Percentiles rank a stretch among this genome's conserved stretches.
Conservation (phyloP, 768 basidiomycete species). For the Rickenella mellea region DNA sequence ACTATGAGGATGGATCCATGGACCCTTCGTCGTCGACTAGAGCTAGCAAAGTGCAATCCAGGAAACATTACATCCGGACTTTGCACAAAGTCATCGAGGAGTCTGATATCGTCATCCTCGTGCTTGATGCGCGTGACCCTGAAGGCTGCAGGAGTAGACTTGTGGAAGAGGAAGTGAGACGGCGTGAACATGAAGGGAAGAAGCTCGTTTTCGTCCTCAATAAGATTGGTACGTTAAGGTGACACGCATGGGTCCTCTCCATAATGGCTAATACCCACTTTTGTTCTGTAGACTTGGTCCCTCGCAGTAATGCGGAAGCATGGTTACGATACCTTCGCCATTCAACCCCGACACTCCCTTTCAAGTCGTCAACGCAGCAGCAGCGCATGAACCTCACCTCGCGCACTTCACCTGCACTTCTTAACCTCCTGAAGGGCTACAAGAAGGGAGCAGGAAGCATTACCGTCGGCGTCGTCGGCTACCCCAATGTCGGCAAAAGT, state of each 20-base stretch:
- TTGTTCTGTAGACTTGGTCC: conserved; percentile 65
- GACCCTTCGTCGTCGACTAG: conserved; percentile 26
- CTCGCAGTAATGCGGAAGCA: conserved; percentile 74
- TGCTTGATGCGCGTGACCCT: conserved; percentile 91
- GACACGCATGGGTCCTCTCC: background rate
- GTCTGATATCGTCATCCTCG: conserved; percentile 83
- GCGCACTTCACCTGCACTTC: conserved; percentile 62
- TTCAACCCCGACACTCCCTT: conserved; percentile 86
- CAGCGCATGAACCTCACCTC: conserved; percentile 79
- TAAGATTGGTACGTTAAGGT: conserved; percentile 69
- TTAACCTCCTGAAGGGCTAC: conserved; percentile 79
- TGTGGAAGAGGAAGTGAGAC: conserved; percentile 88
- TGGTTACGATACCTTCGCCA: conserved; percentile 93
- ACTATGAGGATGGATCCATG: conserved; percentile 1
- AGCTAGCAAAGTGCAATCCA: conserved; percentile 55
- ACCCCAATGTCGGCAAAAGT: conserved; percentile 97
- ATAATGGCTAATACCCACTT: background rate
- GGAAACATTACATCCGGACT: conserved; percentile 66
- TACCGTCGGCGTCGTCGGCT: conserved; percentile 88
- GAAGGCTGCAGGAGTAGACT: conserved; percentile 86
- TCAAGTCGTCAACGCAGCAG: conserved; percentile 70
- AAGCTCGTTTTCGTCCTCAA: conserved; percentile 91
- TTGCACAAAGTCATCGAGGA: conserved; percentile 90
- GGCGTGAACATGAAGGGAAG: conserved; percentile 83
- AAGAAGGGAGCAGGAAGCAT: conserved; percentile 59